Evolutionary conservation across 2,329 filamentous ascomycete species (phyloP).

Genomic region (Nemania bipapillata): DNA sequence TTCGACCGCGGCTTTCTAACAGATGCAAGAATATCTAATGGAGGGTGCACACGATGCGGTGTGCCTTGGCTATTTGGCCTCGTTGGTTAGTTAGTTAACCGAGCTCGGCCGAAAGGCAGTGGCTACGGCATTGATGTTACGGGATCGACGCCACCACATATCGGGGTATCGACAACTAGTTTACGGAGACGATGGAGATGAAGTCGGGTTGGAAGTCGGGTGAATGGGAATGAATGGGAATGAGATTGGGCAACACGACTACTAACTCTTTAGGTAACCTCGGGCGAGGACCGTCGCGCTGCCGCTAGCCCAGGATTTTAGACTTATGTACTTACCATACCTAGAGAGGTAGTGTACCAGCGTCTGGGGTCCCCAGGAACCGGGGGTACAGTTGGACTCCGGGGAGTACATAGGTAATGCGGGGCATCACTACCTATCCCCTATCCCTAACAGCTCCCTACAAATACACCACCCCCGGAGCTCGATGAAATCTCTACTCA

Average conservation of each 20-base stretch:
- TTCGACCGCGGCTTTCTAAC: background rate
- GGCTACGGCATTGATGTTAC: background rate
- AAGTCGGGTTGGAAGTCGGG: conserved; percentile 20
- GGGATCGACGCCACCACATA: background rate
- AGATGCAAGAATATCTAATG: background rate
- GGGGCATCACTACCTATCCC: conserved; percentile 1
- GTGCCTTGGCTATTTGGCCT: background rate
- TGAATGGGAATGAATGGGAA: conserved; percentile 30
- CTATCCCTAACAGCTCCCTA: background rate
- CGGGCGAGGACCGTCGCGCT: conserved; percentile 15
- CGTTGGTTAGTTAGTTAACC: conserved; percentile 4
- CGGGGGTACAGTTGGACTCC: background rate
- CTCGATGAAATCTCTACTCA: background rate
- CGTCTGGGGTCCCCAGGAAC: conserved; percentile 24
- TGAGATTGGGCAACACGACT: conserved; percentile 6
- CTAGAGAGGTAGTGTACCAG: background rate
- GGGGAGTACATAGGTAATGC: background rate
- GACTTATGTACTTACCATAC: background rate
- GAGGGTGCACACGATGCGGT: background rate
- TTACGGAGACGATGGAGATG: conserved; percentile 9
- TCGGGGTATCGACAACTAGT: background rate
- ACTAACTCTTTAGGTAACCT: conserved; percentile 25
- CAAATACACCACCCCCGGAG: background rate
- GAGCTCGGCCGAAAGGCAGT: conserved; percentile 28
- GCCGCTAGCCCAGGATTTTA: conserved; percentile 14